Base-by-base conservation (phyloP, 1,139 yeast species). In the Kurtzmaniella quercitrusa region DNA sequence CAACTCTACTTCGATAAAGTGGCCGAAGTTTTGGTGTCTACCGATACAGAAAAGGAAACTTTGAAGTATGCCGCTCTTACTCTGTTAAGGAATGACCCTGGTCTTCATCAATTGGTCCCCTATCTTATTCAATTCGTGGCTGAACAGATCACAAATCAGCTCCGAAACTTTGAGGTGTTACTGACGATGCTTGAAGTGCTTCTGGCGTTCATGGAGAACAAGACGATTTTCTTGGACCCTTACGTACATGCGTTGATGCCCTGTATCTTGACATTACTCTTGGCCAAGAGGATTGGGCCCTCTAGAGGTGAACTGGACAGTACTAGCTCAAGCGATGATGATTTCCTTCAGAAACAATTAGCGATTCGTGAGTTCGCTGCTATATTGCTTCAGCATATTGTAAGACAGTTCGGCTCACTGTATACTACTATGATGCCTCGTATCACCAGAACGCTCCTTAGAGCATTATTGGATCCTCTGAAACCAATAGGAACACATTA, bases 191-290 rank as follows among this genome's bases (percentile, higher is more conserved):
- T 94, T 51, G 95, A 89, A 61, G 91, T 90, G 47, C 81, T 93
- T 18, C 85, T 88, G 50, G 93, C 98, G 0, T 73, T 94, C 42
- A 75, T 91, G 40, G 82, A 86, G 41, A 94, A 94, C 64, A 82
- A 82, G 45, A 85, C 96, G 19, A 82, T 94, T 40, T 93, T 91
- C 58, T 75, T 93, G 51, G 98, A 93, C 54, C 98, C 98, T 11
- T 94, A 93, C 57, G 91, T 94, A 42, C 98, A 94, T 65, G 94
- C 96, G 1, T 72, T 94, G 54, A 89, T 93, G 89, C 98, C 99
- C 18, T 88, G 97, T 51, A 84, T 93, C 33, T 73, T 94, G 52
- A 94, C 99, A 0, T 74, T 94, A 27, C 73, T 94, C 42, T 74
- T 94, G 47, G 97, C 98, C 2, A 91, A 90, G 58, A 79, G 88